Conservation (phyloP, 352 stramenopile species). For the Phytophthora syringae region DNA sequence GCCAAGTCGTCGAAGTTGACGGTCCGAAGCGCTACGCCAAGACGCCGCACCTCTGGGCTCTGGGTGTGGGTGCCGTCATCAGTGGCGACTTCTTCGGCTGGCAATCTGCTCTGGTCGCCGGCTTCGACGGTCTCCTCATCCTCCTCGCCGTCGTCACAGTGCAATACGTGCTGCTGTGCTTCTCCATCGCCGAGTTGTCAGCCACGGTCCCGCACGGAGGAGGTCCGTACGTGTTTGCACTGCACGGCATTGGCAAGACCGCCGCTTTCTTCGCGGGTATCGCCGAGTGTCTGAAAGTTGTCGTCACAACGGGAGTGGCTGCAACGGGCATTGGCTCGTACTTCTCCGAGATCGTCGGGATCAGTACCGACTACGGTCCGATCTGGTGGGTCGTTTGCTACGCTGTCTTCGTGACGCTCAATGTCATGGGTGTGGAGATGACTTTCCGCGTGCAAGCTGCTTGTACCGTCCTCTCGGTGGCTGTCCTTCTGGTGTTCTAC, state of each 20-base stretch:
- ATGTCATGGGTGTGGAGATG: constrained; percentile 62
- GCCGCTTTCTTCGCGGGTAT: constrained; percentile 65
- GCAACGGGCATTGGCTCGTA: constrained; percentile 67
- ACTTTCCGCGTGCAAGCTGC: constrained; percentile 69
- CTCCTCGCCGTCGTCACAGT: constrained; percentile 61
- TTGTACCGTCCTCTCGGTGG: constrained; percentile 56
- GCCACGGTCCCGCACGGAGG: constrained; percentile 55
- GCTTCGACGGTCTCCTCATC: constrained; percentile 63
- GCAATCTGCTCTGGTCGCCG: constrained; percentile 56
- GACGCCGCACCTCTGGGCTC: constrained; percentile 59
- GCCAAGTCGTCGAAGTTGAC: constrained; percentile 13
- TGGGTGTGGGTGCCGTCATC: constrained; percentile 69
- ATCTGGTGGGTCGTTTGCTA: constrained; percentile 68
- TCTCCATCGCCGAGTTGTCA: constrained; percentile 70
- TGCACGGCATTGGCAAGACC: constrained; percentile 56
- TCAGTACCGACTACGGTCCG: constrained; percentile 40
- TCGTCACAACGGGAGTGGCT: constrained; percentile 58
- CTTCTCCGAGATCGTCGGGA: constrained; percentile 54
- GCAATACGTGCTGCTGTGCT: constrained; percentile 67
- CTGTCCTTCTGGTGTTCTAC: constrained; percentile 66
- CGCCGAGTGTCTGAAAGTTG: constrained; percentile 63
- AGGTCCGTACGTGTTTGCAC: constrained; percentile 65
- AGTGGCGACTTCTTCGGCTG: constrained; percentile 71
- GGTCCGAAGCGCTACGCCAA: constrained; percentile 54
- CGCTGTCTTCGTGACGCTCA: constrained; percentile 61